A percentile compares a stretch with the other conserved stretches of the same genome.
Conservation (phyloP, 192 early-diverging fungal genomes). For the Chytriomyces sp. region DNA sequence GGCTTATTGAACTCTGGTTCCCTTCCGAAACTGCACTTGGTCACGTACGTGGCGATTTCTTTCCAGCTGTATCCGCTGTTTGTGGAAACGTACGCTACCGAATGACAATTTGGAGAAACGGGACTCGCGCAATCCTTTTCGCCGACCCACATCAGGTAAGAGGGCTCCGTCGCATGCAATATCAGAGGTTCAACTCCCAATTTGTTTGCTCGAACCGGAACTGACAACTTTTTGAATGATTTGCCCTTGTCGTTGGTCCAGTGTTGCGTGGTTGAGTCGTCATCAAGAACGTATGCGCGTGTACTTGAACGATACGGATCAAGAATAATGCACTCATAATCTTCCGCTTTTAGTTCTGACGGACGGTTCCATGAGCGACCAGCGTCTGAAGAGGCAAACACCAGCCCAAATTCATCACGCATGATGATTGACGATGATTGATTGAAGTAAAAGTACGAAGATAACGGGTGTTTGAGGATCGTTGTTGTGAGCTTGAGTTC, state of each 20-base stretch:
- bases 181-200: constrained; percentile 20
- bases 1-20: constrained; percentile 62
- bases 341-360: constrained; percentile 22
- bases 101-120: constrained; percentile 57
- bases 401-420: constrained; percentile 16
- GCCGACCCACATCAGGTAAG: constrained; percentile 78
- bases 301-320: constrained; percentile 38
- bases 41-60: constrained; percentile 70
- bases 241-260: constrained; percentile 40
- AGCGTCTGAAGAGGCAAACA: constrained; percentile 39
- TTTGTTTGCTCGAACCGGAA: constrained; percentile 26
- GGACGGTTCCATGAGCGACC: constrained; percentile 43
- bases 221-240: constrained; percentile 23
- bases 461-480: constrained; percentile 26
- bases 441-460: constrained; percentile 57
- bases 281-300: constrained; percentile 44
- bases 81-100: constrained; percentile 69
- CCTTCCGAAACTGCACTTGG: constrained; percentile 77
- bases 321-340: constrained; percentile 31
- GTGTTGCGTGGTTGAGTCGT: not conserved
- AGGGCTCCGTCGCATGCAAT: constrained; percentile 70
- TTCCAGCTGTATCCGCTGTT: constrained; percentile 74
- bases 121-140: constrained; percentile 38
- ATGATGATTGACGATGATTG: constrained; percentile 40
- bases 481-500: constrained; percentile 28